phyloP scores from a whole-genome alignment of 1,284 basidiomycete species.

The Schizopora paradoxa region DNA sequence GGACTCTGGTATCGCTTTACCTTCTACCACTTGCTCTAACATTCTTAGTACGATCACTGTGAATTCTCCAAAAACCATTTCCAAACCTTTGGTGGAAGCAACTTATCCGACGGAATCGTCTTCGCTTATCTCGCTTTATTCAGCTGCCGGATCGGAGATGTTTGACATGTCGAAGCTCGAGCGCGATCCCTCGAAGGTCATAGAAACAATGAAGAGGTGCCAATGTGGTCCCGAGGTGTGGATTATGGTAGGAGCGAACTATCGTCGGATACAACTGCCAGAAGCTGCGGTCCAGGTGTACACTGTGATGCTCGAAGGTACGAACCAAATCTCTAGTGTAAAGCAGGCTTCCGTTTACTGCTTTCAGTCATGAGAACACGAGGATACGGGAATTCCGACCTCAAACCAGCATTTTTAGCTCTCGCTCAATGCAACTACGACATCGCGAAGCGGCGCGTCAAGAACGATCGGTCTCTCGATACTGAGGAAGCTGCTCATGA shows the following conservation, averaged over 20 bases:
- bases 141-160: neutral
- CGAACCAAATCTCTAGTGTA: slow-evolving; percentile 1
- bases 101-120: no score
- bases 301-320: slow-evolving; percentile 13
- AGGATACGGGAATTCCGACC: slow-evolving; percentile 12
- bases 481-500: slow-evolving; percentile 1
- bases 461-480: neutral
- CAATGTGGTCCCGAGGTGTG: slow-evolving; percentile 12
- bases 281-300: slow-evolving; percentile 9
- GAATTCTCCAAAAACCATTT: neutral
- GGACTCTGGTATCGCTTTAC: no score
- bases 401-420: slow-evolving; percentile 13
- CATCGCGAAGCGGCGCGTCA: slow-evolving; percentile 9
- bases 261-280: slow-evolving; percentile 5
- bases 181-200: slow-evolving; percentile 1
- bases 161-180: slow-evolving; percentile 1
- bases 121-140: slow-evolving; percentile 1
- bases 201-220: slow-evolving; percentile 11
- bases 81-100: no score
- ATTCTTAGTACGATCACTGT: no score
- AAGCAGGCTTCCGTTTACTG: neutral
- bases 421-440: slow-evolving; percentile 15
- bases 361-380: slow-evolving; percentile 10
- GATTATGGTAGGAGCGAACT: slow-evolving; percentile 12
- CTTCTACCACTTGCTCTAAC: neutral